Evolutionary conservation across 768 basidiomycete genomes (phyloP).

Genomic region (Leccinum barrowsii): DNA sequence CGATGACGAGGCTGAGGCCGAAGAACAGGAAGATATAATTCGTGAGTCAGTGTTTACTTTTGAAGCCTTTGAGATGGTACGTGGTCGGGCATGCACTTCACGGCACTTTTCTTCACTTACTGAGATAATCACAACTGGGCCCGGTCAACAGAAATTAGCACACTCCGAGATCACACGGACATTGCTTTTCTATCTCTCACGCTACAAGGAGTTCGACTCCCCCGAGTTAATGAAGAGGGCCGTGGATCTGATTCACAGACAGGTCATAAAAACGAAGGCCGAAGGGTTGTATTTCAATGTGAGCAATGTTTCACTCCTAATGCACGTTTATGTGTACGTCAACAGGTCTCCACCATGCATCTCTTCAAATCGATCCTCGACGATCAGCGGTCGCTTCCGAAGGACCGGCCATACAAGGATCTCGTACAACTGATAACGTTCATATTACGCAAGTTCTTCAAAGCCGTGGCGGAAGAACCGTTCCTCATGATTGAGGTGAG

Average conservation of each 20-base stretch:
- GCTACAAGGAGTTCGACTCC: constrained; percentile 74
- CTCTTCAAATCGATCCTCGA: constrained; percentile 86
- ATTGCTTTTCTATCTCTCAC: constrained; percentile 73
- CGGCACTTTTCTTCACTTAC: constrained; percentile 14
- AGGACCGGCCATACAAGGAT: constrained; percentile 77
- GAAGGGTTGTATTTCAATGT: constrained; percentile 97
- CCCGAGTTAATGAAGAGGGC: constrained; percentile 87
- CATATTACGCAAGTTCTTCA: constrained; percentile 92
- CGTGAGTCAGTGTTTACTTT: constrained; percentile 90
- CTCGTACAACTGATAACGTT: constrained; percentile 80
- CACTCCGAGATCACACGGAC: constrained; percentile 82
- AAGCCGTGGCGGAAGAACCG: constrained; percentile 75
- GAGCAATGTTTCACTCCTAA: constrained; percentile 18
- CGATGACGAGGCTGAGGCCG: constrained; percentile 59
- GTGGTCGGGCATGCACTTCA: constrained; percentile 25
- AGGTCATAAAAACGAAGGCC: constrained; percentile 86
- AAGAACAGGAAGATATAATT: constrained; percentile 60
- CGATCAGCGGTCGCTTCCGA: constrained; percentile 75
- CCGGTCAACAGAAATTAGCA: constrained; percentile 73
- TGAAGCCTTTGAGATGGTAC: constrained; percentile 84
- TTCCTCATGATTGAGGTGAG: constrained; percentile 87
- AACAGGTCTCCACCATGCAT: constrained; percentile 82
- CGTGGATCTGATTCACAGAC: constrained; percentile 85
- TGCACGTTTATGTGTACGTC: constrained; percentile 19
- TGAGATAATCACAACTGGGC: constrained; percentile 15